Conservation (phyloP, 148 eudicot genomes). For the Tetragonia tetragonoides region DNA sequence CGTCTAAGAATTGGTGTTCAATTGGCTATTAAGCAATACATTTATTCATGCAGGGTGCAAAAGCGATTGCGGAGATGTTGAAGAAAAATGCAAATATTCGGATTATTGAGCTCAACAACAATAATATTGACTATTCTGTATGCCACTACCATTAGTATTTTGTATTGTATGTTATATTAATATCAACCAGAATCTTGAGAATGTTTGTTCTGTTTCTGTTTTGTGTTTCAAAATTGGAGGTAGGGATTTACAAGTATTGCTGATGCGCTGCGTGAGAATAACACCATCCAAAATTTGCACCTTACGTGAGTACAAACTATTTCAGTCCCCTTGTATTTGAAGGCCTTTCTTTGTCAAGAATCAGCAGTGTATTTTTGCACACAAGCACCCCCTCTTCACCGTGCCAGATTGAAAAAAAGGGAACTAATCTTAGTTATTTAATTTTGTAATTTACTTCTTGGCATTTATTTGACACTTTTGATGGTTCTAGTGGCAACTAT, state of each 20-base stretch:
- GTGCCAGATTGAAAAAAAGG: not conserved
- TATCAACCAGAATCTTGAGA: constrained; percentile 30
- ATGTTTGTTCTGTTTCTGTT: constrained; percentile 25
- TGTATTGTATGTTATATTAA: constrained; percentile 16
- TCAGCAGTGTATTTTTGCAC: not conserved
- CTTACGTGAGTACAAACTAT: constrained; percentile 65
- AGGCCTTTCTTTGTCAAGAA: not conserved
- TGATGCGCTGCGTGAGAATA: constrained; percentile 82
- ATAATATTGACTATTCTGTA: constrained; percentile 93
- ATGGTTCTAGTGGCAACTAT: constrained; percentile 69
- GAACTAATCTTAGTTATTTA: not conserved
- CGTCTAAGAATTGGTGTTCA: not conserved
- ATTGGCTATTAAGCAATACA: not conserved
- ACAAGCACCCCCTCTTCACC: not conserved
- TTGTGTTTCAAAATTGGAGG: constrained; percentile 60
- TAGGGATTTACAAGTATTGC: constrained; percentile 99
- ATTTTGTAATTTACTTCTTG: not conserved
- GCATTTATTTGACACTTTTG: constrained; percentile 7
- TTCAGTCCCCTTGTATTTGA: constrained; percentile 20
- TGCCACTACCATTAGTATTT: constrained; percentile 34
- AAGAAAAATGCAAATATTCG: constrained; percentile 76
- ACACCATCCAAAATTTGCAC: constrained; percentile 48
- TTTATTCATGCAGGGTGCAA: constrained; percentile 75
- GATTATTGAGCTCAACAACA: constrained; percentile 80
- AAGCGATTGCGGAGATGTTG: constrained; percentile 83